phyloP scores from a whole-genome alignment of 352 stramenopile species.

The Peronospora destructor region DNA sequence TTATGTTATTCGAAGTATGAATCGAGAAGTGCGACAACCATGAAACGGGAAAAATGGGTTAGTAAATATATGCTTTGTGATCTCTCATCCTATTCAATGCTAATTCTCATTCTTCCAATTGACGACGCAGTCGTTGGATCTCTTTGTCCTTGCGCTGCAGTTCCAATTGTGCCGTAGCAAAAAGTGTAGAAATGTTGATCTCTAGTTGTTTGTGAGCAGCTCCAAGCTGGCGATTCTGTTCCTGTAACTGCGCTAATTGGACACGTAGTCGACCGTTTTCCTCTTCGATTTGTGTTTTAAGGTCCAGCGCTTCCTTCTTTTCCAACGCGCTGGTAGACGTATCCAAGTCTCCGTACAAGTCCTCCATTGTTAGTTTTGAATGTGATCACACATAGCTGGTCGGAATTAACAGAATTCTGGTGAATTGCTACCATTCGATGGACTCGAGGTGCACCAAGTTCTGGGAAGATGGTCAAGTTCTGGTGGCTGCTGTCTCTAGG shows the following conservation, averaged over 20 bases:
- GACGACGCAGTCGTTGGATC: conserved; percentile 57
- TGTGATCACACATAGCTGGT: conserved; percentile 6
- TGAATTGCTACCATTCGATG: conserved; percentile 27
- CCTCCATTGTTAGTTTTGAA: conserved; percentile 20
- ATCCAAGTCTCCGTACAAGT: conserved; percentile 79
- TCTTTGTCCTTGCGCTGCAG: conserved; percentile 73
- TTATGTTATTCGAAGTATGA: conserved; percentile 20
- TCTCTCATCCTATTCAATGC: background rate
- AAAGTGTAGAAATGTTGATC: conserved; percentile 69
- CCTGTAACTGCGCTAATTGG: conserved; percentile 60
- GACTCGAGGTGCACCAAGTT: conserved; percentile 68
- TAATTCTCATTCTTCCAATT: conserved; percentile 22
- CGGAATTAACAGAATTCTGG: conserved; percentile 16
- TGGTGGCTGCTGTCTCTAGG: conserved; percentile 28
- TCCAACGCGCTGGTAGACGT: conserved; percentile 62
- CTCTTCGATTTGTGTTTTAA: conserved; percentile 45
- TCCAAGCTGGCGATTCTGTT: conserved; percentile 50
- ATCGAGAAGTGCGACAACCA: conserved; percentile 27
- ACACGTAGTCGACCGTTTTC: conserved; percentile 44
- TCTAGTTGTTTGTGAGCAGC: conserved; percentile 55
- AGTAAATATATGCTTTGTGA: conserved; percentile 11
- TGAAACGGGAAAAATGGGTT: conserved; percentile 20
- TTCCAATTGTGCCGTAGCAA: conserved; percentile 66
- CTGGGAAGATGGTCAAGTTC: conserved; percentile 60
- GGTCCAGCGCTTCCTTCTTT: conserved; percentile 54